Base-by-base conservation (phyloP, 2,329 filamentous ascomycete species). In the Stemphylium beticola region DNA sequence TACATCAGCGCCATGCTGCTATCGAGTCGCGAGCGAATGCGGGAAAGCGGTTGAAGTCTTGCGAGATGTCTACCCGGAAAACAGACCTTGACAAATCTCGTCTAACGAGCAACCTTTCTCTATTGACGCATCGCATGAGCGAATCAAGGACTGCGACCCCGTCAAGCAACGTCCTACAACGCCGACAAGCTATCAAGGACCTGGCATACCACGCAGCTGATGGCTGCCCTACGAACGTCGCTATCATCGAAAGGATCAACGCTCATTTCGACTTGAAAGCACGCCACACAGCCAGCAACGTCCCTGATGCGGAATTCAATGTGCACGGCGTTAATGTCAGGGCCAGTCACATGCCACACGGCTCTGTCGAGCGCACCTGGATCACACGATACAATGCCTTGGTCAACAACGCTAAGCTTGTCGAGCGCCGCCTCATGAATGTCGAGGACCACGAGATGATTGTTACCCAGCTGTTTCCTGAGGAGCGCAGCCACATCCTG, bases 371-470 rank as follows among this genome's bases (percentile, higher is more conserved):
- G 26, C 47, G 38, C 9, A 43, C 26, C 2, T 57, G 56, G 59
- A 34, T 61, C n/a, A 17, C 26, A 4, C 59, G 59, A 17, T 47
- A 57, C 47, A 57, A 57, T 17, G 47, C 43, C 7, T 17, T 34
- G 6, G 34, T 34, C 26, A 37, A 50, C 29, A 58, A 38, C 0
- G 15, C 26, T 7, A 24, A 20, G 41, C 52, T 54, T 4, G 52
- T 48, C 14, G 47, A 49, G 17, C 46, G 47, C 2, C 50, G 51
- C 20, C 31, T 40, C 2, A 31, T 60, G 18, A 47, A 32, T 20
- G 18, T 15, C 12, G 56, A 57, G 9, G 59, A 61, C 20, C 42
- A 45, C 17, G 59, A 60, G 15, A n/a, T 46, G 15, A 57, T 61
- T 4, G 9, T 38, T 4, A 24, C 29, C 1, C 59, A 61, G 14